These are phyloP conservation scores for Lepidium campestre DNA, from an alignment of 441 rosid species.

Conservation along the genomic window DNA sequence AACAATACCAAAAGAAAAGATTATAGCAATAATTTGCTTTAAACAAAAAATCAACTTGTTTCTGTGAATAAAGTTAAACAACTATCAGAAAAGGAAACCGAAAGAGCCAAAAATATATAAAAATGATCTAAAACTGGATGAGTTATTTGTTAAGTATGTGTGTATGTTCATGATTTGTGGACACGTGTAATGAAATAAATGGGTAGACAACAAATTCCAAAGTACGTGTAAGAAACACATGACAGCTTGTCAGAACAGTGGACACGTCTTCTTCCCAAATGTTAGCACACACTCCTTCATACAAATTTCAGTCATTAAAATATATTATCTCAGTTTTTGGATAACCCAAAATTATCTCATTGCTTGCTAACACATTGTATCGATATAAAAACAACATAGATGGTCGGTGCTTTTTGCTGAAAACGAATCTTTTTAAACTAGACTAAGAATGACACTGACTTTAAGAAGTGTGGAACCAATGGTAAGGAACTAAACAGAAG, in stretches of 20 bases:
- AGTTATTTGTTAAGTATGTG: too few species aligned
- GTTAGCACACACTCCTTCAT: too few species aligned
- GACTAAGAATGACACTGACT: background rate
- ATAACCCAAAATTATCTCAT: background rate
- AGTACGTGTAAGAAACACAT: constrained; percentile 17
- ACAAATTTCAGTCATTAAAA: background rate
- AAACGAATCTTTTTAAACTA: background rate
- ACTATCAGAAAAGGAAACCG: too few species aligned
- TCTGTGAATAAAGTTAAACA: too few species aligned
- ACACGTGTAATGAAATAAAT: background rate
- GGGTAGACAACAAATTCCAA: constrained; percentile 8
- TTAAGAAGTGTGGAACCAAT: background rate
- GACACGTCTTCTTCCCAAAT: too few species aligned
- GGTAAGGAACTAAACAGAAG: background rate
- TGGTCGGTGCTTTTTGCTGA: background rate
- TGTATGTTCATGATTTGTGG: background rate
- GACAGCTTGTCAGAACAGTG: background rate
- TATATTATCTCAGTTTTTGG: background rate
- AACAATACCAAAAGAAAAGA: background rate
- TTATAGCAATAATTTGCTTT: background rate
- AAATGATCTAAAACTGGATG: too few species aligned
- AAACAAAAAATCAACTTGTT: too few species aligned
- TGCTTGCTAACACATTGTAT: background rate
- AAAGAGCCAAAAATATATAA: too few species aligned
- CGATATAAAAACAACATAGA: background rate